Percentiles rank a stretch among this genome's conserved stretches.
These are phyloP conservation scores for Cupressus sempervirens DNA, from an alignment of 75 land plant species.

Conservation along the genomic window DNA sequence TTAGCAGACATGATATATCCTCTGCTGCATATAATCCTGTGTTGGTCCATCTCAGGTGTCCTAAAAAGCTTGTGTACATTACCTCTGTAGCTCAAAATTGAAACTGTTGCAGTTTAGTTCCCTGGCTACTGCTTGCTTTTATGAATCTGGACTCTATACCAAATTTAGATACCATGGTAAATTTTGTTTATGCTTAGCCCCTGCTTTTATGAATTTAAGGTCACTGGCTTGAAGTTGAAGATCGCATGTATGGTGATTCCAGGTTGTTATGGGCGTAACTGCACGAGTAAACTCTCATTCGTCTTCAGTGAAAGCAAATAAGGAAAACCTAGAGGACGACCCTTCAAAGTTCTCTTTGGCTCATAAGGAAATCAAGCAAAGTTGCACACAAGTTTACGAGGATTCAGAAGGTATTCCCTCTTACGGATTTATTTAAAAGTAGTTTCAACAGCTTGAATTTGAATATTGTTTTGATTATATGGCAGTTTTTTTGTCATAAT, in stretches of 20 bases:
- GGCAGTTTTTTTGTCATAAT: neutral
- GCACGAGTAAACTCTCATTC: neutral
- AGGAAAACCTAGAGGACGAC: neutral
- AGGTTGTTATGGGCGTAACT: slow-evolving; percentile 1
- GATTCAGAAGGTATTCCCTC: neutral
- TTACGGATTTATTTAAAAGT: neutral
- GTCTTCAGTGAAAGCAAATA: neutral
- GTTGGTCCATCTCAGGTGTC: neutral
- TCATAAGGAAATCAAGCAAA: neutral
- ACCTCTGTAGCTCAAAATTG: neutral
- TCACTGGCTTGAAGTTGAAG: neutral
- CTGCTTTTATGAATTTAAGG: neutral
- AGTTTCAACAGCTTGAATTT: neutral
- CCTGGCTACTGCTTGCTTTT: neutral
- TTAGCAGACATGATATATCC: too few relatives aligned
- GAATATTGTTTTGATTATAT: neutral
- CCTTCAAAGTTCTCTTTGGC: neutral
- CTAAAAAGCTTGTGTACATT: neutral
- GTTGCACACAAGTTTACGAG: neutral
- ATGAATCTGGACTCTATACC: neutral
- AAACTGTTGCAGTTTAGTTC: neutral
- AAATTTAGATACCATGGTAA: neutral
- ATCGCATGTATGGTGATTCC: neutral
- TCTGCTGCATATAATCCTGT: too few relatives aligned
- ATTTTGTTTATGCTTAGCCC: neutral